A percentile compares a stretch with the other conserved stretches of the same genome.
Evolutionary conservation across 2,329 filamentous ascomycete species (phyloP).

Genomic region (Beauveria varroae): DNA sequence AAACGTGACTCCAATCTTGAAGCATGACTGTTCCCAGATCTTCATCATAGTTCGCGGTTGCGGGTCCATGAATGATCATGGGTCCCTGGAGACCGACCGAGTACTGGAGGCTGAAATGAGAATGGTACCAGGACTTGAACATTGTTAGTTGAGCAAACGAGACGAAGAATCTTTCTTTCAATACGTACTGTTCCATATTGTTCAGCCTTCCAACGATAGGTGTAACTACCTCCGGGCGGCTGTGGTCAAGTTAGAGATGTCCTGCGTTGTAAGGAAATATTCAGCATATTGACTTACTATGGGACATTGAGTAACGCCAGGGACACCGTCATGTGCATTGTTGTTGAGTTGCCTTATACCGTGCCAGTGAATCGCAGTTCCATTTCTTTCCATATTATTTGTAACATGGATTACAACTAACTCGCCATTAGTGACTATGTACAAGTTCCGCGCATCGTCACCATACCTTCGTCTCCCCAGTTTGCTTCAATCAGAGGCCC

Average conservation of each 20-base stretch:
- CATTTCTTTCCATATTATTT: constrained; percentile 49
- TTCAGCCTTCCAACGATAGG: constrained; percentile 50
- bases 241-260: background rate
- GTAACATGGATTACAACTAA: constrained; percentile 35
- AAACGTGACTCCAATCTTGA: constrained; percentile 49
- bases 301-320: constrained; percentile 41
- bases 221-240: constrained; percentile 41
- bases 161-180: background rate
- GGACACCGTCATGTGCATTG: constrained; percentile 50
- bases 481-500: constrained; percentile 50
- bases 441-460: too few species aligned
- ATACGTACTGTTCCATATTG: constrained; percentile 36
- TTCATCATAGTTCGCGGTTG: constrained; percentile 51
- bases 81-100: constrained; percentile 52
- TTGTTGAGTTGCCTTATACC: constrained; percentile 50
- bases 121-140: constrained; percentile 47
- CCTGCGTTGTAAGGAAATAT: too few species aligned
- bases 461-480: constrained; percentile 33
- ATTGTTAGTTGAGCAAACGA: background rate
- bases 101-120: constrained; percentile 43
- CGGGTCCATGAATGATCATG: constrained; percentile 55
- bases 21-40: constrained; percentile 54
- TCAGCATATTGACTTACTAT: constrained; percentile 18
- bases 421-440: background rate
- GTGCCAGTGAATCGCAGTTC: constrained; percentile 56